A percentile compares a stretch with the other conserved stretches of the same genome.
Evolutionary conservation across 768 basidiomycete species (phyloP).

Genomic region (Phaeotremella fagi): DNA sequence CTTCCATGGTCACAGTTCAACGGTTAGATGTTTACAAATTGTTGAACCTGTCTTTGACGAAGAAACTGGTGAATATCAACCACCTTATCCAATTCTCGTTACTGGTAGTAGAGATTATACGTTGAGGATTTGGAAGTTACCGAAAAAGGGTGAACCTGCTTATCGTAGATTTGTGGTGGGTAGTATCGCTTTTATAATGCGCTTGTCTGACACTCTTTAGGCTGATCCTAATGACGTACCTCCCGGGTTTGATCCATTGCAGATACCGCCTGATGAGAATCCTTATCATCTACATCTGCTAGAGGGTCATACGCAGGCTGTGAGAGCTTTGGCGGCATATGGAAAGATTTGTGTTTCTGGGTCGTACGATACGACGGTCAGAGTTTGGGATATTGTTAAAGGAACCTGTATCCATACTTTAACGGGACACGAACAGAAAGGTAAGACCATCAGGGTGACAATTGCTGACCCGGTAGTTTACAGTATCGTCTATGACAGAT

Average conservation of each 20-base stretch:
- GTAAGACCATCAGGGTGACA: slow-evolving; percentile 50
- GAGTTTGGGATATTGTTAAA: slow-evolving; percentile 88
- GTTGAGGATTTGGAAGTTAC: slow-evolving; percentile 64
- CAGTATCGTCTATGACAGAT: slow-evolving; percentile 83
- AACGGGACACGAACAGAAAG: slow-evolving; percentile 86
- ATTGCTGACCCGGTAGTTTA: slow-evolving; percentile 60
- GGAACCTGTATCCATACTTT: slow-evolving; percentile 75
- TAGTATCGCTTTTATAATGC: too few species aligned
- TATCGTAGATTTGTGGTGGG: slow-evolving; percentile 11
- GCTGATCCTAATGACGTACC: not conserved
- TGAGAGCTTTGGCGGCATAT: slow-evolving; percentile 84
- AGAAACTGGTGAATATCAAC: slow-evolving; percentile 62
- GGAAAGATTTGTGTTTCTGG: slow-evolving; percentile 88
- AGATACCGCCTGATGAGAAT: slow-evolving; percentile 55
- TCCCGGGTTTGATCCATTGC: not conserved
- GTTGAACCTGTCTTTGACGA: slow-evolving; percentile 87
- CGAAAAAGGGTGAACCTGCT: slow-evolving; percentile 60
- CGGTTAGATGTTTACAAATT: slow-evolving; percentile 91
- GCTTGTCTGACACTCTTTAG: not conserved
- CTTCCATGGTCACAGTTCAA: slow-evolving; percentile 93
- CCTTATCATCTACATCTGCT: slow-evolving; percentile 84
- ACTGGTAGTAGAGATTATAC: slow-evolving; percentile 68
- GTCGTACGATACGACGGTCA: slow-evolving; percentile 90
- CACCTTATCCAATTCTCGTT: slow-evolving; percentile 66
- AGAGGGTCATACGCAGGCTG: slow-evolving; percentile 84